Evolutionary conservation across 371 early-diverging fungal genomes (phyloP).

Genomic region (Mortierella sp.): DNA sequence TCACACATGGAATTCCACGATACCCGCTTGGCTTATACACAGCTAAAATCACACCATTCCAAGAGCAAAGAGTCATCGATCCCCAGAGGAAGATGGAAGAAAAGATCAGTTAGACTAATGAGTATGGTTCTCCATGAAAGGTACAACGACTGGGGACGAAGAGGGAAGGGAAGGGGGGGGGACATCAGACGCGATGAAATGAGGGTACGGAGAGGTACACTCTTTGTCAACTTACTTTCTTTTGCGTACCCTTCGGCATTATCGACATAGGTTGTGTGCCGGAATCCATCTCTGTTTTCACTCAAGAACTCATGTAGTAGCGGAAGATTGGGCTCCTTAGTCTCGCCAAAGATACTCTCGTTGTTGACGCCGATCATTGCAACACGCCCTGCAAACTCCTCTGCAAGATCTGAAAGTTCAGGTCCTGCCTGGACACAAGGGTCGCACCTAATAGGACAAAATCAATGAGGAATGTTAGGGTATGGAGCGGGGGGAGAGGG

Average conservation of each 20-base stretch:
- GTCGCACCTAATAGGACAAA: conserved; percentile 28
- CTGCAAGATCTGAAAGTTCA: conserved; percentile 39
- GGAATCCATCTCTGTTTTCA: conserved; percentile 30
- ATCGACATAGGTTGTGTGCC: conserved; percentile 39
- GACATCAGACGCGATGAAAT: too few species aligned
- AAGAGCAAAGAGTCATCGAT: too few species aligned
- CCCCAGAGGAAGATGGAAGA: too few species aligned
- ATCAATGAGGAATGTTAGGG: background rate
- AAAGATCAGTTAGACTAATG: too few species aligned
- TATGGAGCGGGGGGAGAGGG: too few species aligned
- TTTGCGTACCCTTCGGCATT: conserved; percentile 43
- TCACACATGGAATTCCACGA: conserved; percentile 46
- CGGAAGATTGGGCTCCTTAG: conserved; percentile 17
- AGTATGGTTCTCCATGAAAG: too few species aligned
- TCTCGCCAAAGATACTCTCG: conserved; percentile 48
- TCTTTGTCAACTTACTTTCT: conserved; percentile 24
- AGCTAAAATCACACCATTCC: conserved; percentile 1
- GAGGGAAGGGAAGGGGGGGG: too few species aligned
- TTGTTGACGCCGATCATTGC: conserved; percentile 48
- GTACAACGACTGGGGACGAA: too few species aligned
- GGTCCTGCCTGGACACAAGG: conserved; percentile 48
- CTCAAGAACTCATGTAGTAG: conserved; percentile 25
- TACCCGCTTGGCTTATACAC: conserved; percentile 41
- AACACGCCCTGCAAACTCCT: conserved; percentile 29
- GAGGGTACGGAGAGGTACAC: too few species aligned